These are phyloP conservation scores for Globisporangium ultimum DNA, from an alignment of 352 stramenopile genomes.

Conservation along the genomic window DNA sequence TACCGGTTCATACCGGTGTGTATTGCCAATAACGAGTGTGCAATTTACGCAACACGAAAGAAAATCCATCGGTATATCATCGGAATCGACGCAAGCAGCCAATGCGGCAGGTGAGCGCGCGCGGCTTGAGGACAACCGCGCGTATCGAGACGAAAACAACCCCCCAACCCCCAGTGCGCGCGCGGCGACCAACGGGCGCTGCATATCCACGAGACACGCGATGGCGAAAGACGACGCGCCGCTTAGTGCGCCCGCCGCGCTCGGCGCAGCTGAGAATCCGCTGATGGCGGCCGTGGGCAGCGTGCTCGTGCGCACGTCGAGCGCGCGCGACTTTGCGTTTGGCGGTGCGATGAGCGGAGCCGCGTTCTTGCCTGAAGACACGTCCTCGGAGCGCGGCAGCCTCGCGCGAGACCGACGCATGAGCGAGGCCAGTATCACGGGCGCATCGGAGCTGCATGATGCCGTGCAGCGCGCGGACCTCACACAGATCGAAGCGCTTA, in stretches of 20 bases:
- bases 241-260: neutral
- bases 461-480: slow-evolving; percentile 12
- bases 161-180: too few species aligned
- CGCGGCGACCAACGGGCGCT: too few species aligned
- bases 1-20: too few species aligned
- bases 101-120: too few species aligned
- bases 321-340: slow-evolving; percentile 15
- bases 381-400: slow-evolving; percentile 10
- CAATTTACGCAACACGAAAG: too few species aligned
- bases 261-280: neutral
- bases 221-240: slow-evolving; percentile 3
- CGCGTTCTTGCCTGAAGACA: slow-evolving; percentile 12
- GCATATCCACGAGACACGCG: too few species aligned
- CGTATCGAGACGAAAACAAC: too few species aligned
- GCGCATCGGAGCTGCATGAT: slow-evolving; percentile 8
- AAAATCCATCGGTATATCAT: too few species aligned
- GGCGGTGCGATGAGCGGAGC: slow-evolving; percentile 8
- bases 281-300: slow-evolving; percentile 3
- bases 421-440: slow-evolving; percentile 6
- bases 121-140: too few species aligned
- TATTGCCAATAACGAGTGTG: too few species aligned
- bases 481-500: slow-evolving; percentile 7
- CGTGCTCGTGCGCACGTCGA: slow-evolving; percentile 9
- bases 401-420: slow-evolving; percentile 6
- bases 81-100: too few species aligned